These are phyloP conservation scores for Phytophthora boehmeriae DNA, from an alignment of 352 stramenopile genomes.

Conservation along the genomic window DNA sequence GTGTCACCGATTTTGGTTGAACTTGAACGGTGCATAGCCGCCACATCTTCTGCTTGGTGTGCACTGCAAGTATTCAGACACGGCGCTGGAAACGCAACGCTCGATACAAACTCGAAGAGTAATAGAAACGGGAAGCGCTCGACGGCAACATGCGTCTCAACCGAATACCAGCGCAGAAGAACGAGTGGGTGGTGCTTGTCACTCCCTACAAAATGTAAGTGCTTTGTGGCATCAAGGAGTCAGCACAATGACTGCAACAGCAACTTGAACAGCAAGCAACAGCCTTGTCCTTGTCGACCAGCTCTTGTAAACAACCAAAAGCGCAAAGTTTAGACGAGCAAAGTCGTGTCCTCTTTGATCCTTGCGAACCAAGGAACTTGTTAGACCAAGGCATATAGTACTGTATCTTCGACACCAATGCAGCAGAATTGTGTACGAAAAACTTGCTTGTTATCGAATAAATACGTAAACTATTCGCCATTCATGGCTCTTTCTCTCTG, in stretches of 20 bases:
- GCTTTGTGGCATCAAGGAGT: too few relatives aligned
- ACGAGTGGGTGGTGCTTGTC: neutral
- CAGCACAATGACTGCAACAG: too few relatives aligned
- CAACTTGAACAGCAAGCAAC: too few relatives aligned
- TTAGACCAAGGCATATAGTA: too few relatives aligned
- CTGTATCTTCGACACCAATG: too few relatives aligned
- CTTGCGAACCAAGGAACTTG: too few relatives aligned
- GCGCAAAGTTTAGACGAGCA: neutral
- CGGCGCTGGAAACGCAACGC: constrained; percentile 16
- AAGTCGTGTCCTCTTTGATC: too few relatives aligned
- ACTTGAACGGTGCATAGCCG: constrained; percentile 18
- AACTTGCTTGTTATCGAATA: constrained; percentile 23
- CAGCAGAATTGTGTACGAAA: constrained; percentile 1
- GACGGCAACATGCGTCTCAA: constrained; percentile 13
- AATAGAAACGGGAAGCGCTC: neutral
- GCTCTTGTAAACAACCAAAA: too few relatives aligned
- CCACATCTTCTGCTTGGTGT: constrained; percentile 26
- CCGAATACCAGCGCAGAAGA: constrained; percentile 8
- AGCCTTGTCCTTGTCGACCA: too few relatives aligned
- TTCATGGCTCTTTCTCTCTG: constrained; percentile 8
- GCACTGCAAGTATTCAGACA: neutral
- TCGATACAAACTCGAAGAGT: neutral
- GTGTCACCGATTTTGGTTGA: constrained; percentile 25
- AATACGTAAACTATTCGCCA: constrained; percentile 34
- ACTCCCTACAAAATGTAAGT: neutral